Conservation (phyloP, 2,329 filamentous ascomycete species). For the Venturia nashicola region DNA sequence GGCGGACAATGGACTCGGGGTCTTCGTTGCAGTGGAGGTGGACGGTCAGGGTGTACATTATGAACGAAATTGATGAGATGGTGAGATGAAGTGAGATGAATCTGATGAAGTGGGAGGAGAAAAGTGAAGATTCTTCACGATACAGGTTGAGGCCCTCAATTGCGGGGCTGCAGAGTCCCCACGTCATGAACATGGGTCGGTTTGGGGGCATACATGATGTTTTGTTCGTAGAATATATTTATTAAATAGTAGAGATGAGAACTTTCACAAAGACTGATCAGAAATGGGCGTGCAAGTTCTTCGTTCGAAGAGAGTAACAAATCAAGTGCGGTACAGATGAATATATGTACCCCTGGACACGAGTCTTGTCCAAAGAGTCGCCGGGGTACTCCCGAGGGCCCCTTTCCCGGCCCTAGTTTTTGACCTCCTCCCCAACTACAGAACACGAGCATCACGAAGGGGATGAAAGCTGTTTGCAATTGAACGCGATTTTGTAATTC, state of each 20-base stretch:
- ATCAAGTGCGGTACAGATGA: neutral
- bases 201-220: neutral
- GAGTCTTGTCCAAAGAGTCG: neutral
- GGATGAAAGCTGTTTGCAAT: no score
- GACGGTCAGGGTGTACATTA: constrained; percentile 59
- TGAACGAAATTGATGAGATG: constrained; percentile 16
- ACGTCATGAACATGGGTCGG: neutral
- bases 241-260: no score
- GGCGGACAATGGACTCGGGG: constrained; percentile 46
- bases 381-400: neutral
- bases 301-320: neutral
- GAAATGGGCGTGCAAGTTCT: neutral
- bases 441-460: no score
- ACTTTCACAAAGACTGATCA: neutral
- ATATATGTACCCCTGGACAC: neutral
- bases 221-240: neutral
- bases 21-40: constrained; percentile 60
- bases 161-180: neutral
- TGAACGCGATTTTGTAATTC: no score
- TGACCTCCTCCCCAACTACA: no score
- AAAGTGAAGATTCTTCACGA: neutral
- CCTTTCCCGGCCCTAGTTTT: no score
- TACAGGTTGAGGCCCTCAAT: neutral
- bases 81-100: no score
- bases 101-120: neutral